Base-by-base conservation (phyloP, 768 basidiomycete genomes). In the Pisolithus sp. region DNA sequence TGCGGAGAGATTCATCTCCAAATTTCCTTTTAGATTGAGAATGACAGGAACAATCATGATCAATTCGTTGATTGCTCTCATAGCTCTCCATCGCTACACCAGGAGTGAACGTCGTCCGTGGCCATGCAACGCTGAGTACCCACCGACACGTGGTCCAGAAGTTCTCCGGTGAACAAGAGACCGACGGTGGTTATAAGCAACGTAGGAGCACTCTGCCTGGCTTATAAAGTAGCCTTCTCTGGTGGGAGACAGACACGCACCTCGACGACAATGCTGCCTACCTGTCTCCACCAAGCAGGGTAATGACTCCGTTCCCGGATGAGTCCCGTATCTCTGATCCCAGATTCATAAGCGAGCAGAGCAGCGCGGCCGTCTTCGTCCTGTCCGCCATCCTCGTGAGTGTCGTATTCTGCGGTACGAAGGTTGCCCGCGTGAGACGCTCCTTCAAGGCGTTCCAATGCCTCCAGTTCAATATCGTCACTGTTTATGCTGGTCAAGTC, bases 1-100 rank as follows among this genome's bases (percentile, higher is more conserved):
- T 1, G 96, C 93, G 4, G 93, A 94, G 7, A 99, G 83, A 57
- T 96, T 97, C 95, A 98, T 98, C 69, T 98, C 96, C 36, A 98
- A 79, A 62, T 99, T 92, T n/a, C 95, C 96, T 62, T 96, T 97
- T 51, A 99, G 80, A 60, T 98, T 98, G 57, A 92, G 79, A 18
- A 98, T 74, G 54, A 94, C 93, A 10, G 95, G 94, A 4, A 97
- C 85, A 49, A 98, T 90, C 76, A 98, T 92, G 59, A 98, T 93
- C 50, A 98, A 83, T 65, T 98, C 93, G 73, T 97, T 87, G 45
- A 97, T 83, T 39, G 87, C 79, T 45, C 76, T 76, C 81, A 99
- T 93, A 30, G 94, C 93, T 55, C 73, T 76, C 93, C 93, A 98
- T 50, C 75, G 82, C 90, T 94, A 18, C 36, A 44, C 7, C 24